Base-by-base conservation (phyloP, 768 basidiomycete species). In the Suillus luteus region DNA sequence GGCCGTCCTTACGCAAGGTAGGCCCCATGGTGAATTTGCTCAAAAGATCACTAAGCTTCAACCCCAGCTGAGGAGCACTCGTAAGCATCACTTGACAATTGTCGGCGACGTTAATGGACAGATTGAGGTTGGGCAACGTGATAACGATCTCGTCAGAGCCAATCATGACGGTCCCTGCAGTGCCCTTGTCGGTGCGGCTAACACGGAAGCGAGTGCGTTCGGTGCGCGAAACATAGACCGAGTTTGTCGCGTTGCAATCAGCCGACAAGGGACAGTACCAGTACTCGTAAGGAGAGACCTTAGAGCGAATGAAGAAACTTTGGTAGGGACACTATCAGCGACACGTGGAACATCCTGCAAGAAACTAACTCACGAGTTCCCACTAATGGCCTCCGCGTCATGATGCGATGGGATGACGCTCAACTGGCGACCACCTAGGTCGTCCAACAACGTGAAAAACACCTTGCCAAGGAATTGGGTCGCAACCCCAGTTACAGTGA, bases 291-390 rank as follows among this genome's bases (percentile, higher is more conserved):
- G 55, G 57, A 27, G 37, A 38, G n/a, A 27, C 57, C 22, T 59
- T 59, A 9, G 57, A 59, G 37, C 38, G 38, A n/a, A 58, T 38
- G 11, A 19, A 59, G n/a, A 59, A 59, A 22, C 55, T 41, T 37
- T 38, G 22, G 37, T 24, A 24, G 58, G 27, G 27, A 12, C 14
- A 11, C 43, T 38, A 59, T 59, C n/a, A 59, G 38, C 38, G 9
- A 46, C 7, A 22, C 27, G 22, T 33, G 59, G 17, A 46, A 31
- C 27, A 14, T 51, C 19, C 46, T 10, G 9, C 1, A 11, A 33
- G 14, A 17, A 46, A 41, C 19, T 37, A 19, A 31, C 59, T 60
- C 24, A 60, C 41, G 41, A 48, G 8, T 60, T 51, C 41, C 43
- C 59, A 17, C 59, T 51, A 31, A 60, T 17, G 19, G 48, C 14